Conservation (phyloP, 352 stramenopile genomes). For the Globisporangium cystogenes region DNA sequence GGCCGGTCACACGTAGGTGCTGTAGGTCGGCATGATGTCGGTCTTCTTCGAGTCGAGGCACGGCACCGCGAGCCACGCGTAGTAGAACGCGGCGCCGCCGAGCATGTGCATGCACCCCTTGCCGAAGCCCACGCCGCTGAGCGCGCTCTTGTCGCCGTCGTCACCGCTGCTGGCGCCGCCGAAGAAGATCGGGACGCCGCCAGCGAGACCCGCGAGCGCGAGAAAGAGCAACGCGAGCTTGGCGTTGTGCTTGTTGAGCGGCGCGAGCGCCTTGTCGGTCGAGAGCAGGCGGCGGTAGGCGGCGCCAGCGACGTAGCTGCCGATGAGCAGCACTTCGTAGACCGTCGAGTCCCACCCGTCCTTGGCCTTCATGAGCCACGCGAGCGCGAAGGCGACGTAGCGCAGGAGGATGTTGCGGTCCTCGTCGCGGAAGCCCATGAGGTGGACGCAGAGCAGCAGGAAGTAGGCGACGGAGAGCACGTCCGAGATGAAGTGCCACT, state of each 20-base stretch:
- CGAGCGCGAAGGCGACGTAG: constrained; percentile 75
- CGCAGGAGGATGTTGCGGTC: constrained; percentile 82
- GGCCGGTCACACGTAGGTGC: constrained; percentile 40
- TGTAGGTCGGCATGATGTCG: constrained; percentile 69
- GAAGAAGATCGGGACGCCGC: constrained; percentile 48
- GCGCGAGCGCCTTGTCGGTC: constrained; percentile 35
- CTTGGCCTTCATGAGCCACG: constrained; percentile 85
- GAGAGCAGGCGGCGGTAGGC: constrained; percentile 49
- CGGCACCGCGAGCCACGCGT: constrained; percentile 67
- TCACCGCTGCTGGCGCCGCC: constrained; percentile 5
- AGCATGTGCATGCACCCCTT: constrained; percentile 70
- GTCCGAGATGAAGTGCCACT: constrained; percentile 88
- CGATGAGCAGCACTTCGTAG: constrained; percentile 67
- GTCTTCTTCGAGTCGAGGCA: constrained; percentile 84
- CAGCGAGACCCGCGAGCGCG: constrained; percentile 31
- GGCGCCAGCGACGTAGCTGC: constrained; percentile 45
- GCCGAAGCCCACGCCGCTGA: constrained; percentile 41
- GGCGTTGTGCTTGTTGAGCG: constrained; percentile 51
- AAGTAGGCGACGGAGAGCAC: constrained; percentile 85
- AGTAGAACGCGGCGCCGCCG: constrained; percentile 65
- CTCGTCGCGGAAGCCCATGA: constrained; percentile 80
- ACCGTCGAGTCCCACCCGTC: constrained; percentile 71
- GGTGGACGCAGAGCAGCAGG: constrained; percentile 77
- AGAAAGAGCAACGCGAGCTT: constrained; percentile 43
- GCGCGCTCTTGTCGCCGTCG: constrained; percentile 9